Evolutionary conservation across 176 grass and related monocot genomes (phyloP).

Genomic region (Eragrostis curvula): DNA sequence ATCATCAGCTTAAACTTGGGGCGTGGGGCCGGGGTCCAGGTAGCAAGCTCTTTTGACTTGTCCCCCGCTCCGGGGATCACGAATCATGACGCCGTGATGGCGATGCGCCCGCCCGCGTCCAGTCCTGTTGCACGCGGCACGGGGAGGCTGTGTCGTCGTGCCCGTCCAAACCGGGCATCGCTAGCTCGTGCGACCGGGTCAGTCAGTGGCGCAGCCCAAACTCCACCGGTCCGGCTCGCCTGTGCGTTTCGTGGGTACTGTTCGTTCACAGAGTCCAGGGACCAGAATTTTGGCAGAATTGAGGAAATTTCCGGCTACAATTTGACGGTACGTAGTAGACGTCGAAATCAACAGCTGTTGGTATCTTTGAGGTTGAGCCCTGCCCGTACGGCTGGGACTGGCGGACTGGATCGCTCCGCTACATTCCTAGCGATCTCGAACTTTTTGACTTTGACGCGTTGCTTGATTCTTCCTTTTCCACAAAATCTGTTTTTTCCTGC

Average conservation of each 20-base stretch:
- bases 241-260: not conserved
- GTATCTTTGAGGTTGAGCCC: not conserved
- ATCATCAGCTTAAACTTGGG: constrained; percentile 8
- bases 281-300: not conserved
- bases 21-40: not conserved
- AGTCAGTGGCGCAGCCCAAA: not conserved
- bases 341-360: not conserved
- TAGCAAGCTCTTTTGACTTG: constrained; percentile 18
- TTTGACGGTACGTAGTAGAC: not conserved
- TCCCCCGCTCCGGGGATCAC: not conserved
- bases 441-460: too few species aligned
- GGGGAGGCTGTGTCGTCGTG: not conserved
- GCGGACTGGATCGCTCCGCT: too few species aligned
- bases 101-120: not conserved
- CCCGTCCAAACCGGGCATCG: not conserved
- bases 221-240: not conserved
- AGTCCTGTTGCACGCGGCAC: not conserved
- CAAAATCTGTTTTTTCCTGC: too few species aligned
- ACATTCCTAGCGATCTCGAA: too few species aligned
- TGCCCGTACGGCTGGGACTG: not conserved
- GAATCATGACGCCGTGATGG: not conserved
- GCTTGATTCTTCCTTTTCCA: too few species aligned
- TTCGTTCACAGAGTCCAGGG: not conserved
- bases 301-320: too few species aligned
- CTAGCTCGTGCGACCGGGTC: not conserved